Evolutionary conservation across 2,329 filamentous ascomycete genomes (phyloP).

Genomic region (Monilinia fructigena): DNA sequence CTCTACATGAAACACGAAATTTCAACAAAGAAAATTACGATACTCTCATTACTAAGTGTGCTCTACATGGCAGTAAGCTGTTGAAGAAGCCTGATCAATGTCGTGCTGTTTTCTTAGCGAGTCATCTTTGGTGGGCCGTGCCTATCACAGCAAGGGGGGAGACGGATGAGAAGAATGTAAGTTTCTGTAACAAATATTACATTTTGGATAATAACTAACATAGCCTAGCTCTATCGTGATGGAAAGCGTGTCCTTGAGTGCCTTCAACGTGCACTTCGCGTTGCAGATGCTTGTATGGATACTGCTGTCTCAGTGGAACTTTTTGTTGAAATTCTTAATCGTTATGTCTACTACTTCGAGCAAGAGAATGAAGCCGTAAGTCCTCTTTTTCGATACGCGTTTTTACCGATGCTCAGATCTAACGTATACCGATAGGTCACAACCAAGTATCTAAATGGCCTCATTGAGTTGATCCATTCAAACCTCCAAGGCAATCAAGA

Average conservation of each 20-base stretch:
- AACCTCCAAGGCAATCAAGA: slow-evolving; percentile 86
- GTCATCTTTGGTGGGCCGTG: slow-evolving; percentile 96
- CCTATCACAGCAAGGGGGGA: slow-evolving; percentile 78
- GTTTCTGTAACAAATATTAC: slow-evolving; percentile 40
- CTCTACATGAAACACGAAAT: slow-evolving; percentile 81
- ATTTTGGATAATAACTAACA: slow-evolving; percentile 29
- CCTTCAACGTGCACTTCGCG: slow-evolving; percentile 87
- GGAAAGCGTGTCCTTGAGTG: slow-evolving; percentile 97
- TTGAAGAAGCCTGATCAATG: slow-evolving; percentile 98
- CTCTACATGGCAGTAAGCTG: slow-evolving; percentile 92
- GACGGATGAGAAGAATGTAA: slow-evolving; percentile 77
- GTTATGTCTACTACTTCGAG: slow-evolving; percentile 99
- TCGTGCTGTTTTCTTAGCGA: slow-evolving; percentile 91
- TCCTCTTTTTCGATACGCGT: slow-evolving; percentile 20
- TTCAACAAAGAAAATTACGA: slow-evolving; percentile 98
- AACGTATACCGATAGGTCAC: slow-evolving; percentile 58
- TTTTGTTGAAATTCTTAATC: slow-evolving; percentile 96
- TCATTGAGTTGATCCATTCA: slow-evolving; percentile 97
- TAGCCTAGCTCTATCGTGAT: slow-evolving; percentile 80
- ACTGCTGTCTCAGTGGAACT: slow-evolving; percentile 94
- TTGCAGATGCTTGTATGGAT: slow-evolving; percentile 99
- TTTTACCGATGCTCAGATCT: slow-evolving; percentile 20
- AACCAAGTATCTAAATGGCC: slow-evolving; percentile 94
- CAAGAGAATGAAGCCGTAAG: slow-evolving; percentile 92
- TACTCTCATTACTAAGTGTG: slow-evolving; percentile 95